phyloP scores from a whole-genome alignment of 345 rosid species.

The Euphorbia tirucalli region DNA sequence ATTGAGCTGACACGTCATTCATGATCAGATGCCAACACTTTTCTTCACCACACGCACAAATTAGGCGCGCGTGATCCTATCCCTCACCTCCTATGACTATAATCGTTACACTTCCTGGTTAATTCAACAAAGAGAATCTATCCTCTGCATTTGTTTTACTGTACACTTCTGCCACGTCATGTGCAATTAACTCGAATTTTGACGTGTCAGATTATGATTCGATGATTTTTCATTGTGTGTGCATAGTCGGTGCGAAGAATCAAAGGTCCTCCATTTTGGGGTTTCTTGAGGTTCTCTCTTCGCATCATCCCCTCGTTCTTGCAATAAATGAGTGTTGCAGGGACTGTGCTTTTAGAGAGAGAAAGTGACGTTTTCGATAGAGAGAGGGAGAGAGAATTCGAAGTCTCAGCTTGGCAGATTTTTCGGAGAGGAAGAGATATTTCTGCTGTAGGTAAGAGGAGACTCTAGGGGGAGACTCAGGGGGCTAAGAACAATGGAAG shows the following conservation, averaged over 20 bases:
- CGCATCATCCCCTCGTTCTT: slow-evolving; percentile 26
- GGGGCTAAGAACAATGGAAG: slow-evolving; percentile 44
- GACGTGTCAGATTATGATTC: neutral
- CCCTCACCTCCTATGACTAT: slow-evolving; percentile 26
- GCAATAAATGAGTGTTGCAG: slow-evolving; percentile 30
- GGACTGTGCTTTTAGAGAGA: slow-evolving; percentile 26
- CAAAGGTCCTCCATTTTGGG: neutral
- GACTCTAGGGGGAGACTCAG: slow-evolving; percentile 13
- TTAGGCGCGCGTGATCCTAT: slow-evolving; percentile 28
- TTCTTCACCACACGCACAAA: slow-evolving; percentile 3
- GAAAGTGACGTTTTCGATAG: slow-evolving; percentile 21
- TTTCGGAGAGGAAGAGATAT: slow-evolving; percentile 14
- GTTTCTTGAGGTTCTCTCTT: slow-evolving; percentile 13
- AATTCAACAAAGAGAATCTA: slow-evolving; percentile 2
- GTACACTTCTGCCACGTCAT: neutral
- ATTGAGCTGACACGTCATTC: slow-evolving; percentile 17
- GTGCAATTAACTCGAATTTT: neutral
- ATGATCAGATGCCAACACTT: slow-evolving; percentile 14
- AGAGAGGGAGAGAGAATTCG: neutral
- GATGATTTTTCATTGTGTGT: neutral
- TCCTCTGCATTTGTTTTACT: slow-evolving; percentile 1
- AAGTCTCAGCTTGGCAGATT: neutral
- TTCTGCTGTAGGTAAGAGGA: slow-evolving; percentile 14
- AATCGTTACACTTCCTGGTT: slow-evolving; percentile 27
- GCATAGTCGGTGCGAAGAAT: slow-evolving; percentile 10